These are phyloP conservation scores for Penicillium odoratum DNA, from an alignment of 495 filamentous ascomycete species.

Conservation along the genomic window DNA sequence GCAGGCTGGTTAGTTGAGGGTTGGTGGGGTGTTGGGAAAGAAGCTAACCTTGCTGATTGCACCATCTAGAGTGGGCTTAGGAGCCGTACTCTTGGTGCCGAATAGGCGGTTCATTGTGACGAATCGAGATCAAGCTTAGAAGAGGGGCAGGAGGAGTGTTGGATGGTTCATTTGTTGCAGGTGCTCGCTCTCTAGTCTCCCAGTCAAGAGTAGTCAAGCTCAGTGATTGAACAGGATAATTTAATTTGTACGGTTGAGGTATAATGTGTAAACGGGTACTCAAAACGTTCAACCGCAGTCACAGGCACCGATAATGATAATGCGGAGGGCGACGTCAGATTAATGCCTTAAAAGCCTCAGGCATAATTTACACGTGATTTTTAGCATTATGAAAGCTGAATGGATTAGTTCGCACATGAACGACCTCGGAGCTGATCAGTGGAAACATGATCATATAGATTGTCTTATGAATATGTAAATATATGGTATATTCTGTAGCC, in stretches of 20 bases:
- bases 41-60: constrained; percentile 78
- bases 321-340: constrained; percentile 28
- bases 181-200: neutral
- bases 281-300: neutral
- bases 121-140: constrained; percentile 3
- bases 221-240: neutral
- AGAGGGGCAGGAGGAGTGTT: constrained; percentile 5
- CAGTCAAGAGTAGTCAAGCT: neutral
- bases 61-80: constrained; percentile 84
- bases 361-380: constrained; percentile 10
- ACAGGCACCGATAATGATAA: constrained; percentile 15
- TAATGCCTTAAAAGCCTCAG: neutral
- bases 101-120: constrained; percentile 91
- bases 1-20: constrained; percentile 11
- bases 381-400: neutral
- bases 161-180: constrained; percentile 1
- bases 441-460: neutral
- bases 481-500: neutral
- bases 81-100: constrained; percentile 80
- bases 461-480: neutral
- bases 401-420: neutral
- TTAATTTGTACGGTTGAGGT: neutral
- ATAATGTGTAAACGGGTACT: neutral
- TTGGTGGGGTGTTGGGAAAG: constrained; percentile 7
- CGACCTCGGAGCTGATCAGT: neutral